Conservation (phyloP, 352 stramenopile species). For the Pythium guiyangense region DNA sequence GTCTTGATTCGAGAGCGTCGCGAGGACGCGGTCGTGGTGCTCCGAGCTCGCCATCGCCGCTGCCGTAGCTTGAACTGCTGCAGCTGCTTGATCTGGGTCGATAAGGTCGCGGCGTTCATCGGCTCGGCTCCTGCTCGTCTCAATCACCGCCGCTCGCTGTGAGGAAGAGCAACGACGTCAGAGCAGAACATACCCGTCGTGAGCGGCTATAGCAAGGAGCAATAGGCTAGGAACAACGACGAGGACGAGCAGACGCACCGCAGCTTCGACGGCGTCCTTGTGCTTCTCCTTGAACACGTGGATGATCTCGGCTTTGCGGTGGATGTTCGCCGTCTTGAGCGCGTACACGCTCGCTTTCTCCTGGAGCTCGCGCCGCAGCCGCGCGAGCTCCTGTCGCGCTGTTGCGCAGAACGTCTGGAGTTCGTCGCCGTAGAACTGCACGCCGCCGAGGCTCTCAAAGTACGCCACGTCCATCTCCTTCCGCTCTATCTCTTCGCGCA, state of each 20-base stretch:
- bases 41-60: not conserved
- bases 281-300: constrained; percentile 62
- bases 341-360: constrained; percentile 58
- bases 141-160: constrained; percentile 10
- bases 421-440: constrained; percentile 50
- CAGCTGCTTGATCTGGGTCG: not conserved
- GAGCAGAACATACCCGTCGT: not conserved
- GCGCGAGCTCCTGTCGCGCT: constrained; percentile 27
- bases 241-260: constrained; percentile 8
- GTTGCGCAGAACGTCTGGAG: constrained; percentile 40
- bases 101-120: not conserved
- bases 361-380: constrained; percentile 31
- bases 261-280: constrained; percentile 40
- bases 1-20: constrained; percentile 17
- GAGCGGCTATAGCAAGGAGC: not conserved
- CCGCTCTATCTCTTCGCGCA: constrained; percentile 67
- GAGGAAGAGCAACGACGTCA: too few species aligned
- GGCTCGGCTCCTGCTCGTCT: constrained; percentile 1
- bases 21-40: not conserved
- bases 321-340: constrained; percentile 42
- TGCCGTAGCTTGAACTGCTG: not conserved
- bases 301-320: constrained; percentile 70
- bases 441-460: constrained; percentile 59
- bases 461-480: constrained; percentile 78
- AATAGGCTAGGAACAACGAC: not conserved